Conservation (phyloP, 441 rosid genomes). For the Capsella rubella region DNA sequence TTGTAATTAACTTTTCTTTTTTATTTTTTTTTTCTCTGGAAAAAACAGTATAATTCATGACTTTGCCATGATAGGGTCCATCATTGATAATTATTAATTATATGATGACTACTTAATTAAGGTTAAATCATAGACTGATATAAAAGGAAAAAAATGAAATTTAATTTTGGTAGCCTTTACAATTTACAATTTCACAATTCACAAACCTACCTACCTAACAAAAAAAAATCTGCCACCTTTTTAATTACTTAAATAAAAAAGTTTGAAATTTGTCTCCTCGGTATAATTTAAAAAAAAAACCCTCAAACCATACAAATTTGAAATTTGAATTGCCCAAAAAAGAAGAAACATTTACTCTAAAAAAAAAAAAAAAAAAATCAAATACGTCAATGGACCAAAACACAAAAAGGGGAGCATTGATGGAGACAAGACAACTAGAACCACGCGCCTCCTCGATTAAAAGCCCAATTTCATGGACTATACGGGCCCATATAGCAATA, state of each 20-base stretch:
- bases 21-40: no score
- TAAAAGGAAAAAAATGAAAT: no score
- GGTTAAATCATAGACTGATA: background rate
- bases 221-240: no score
- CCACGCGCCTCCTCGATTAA: constrained; percentile 26
- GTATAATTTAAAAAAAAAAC: no score
- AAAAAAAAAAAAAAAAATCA: constrained; percentile 9
- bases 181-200: no score
- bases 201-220: no score
- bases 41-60: background rate
- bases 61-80: constrained; percentile 21
- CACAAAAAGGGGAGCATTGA: background rate
- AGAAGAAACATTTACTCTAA: background rate
- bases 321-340: constrained; percentile 9
- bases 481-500: constrained; percentile 5
- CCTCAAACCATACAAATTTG: background rate
- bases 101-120: background rate
- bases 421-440: constrained; percentile 34
- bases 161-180: no score
- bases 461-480: constrained; percentile 12
- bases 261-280: no score
- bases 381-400: constrained; percentile 13
- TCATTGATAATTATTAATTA: background rate
- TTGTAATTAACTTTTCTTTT: background rate
- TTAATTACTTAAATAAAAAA: no score